Evolutionary conservation across 1,284 basidiomycete species (phyloP), one percentile per base, ranked within the genome.

Genomic region (Malassezia dermatis): DNA sequence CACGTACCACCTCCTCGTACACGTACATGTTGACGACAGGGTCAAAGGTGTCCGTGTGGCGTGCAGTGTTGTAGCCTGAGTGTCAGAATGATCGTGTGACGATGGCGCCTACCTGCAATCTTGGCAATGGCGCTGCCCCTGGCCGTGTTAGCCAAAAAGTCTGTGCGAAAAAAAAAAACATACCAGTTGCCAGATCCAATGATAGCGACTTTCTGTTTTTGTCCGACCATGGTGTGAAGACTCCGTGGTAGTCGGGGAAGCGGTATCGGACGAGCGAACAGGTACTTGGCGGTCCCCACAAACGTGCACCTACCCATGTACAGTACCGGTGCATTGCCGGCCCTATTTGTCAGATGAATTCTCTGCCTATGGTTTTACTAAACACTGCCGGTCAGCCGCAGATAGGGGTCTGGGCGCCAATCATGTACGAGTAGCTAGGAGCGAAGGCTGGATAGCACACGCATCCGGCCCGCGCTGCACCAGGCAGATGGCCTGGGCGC

Each of bases 81-180:
- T 26, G 41, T 40, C n/a, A 51, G 32, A n/a, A 30, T 11, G 12
- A 15, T 24, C 24, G 6, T 34, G 11, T 27, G 13, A 8, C n/a
- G 19, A 21, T 7, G 4, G 24, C 26, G 43, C 54, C 10, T 43
- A 64, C 71, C 76, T 8, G 80, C 79, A 51, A 82, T 80, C 59
- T 79, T 78, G 21, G 81, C 81, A 43, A 81, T 78, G 2, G 80
- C 80, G 6, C 78, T 79, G 1, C 80, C 81, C 80, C 79, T 49
- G 11, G 19, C 15, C 3, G 34, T 13, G 34, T 53, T 48, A 46
- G 45, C 26, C n/a, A 19, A 17, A 27, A 11, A 1, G 15, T 23
- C 32, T n/a, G 15, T 8, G 46, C n/a, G 3, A 3, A 12, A 6
- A n/a, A 15, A 3, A 12, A 6, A n/a, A 15, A 60, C 56, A n/a